phyloP scores from a whole-genome alignment of 1,284 basidiomycete genomes.

The Thecaphora thlaspeos region DNA sequence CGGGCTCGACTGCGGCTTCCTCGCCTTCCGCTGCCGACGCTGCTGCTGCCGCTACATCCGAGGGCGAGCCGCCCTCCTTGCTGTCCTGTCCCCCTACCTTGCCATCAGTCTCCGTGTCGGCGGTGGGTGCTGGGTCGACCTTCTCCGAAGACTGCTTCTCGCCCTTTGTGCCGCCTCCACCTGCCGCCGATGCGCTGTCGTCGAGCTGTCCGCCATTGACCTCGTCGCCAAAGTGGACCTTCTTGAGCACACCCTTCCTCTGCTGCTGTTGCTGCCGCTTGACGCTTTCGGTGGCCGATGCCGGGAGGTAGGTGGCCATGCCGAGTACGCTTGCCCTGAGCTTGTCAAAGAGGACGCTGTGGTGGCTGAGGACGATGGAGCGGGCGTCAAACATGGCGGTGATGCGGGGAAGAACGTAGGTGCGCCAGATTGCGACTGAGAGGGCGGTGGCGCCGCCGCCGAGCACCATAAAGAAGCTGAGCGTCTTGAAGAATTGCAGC shows the following conservation, averaged over 20 bases:
- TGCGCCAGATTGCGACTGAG: constrained; percentile 38
- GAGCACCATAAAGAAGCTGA: constrained; percentile 48
- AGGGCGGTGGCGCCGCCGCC: constrained; percentile 46
- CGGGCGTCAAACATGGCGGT: constrained; percentile 43
- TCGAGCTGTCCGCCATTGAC: constrained; percentile 7
- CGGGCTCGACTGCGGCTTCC: constrained; percentile 1
- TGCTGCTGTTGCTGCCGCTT: not conserved
- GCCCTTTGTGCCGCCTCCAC: constrained; percentile 3
- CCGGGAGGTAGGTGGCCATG: constrained; percentile 21
- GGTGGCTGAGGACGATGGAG: constrained; percentile 37
- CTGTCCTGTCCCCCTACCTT: constrained; percentile 6
- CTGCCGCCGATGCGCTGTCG: no score
- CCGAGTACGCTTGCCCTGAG: constrained; percentile 16
- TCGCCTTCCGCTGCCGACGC: constrained; percentile 12
- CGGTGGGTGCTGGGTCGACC: no score
- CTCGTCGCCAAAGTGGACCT: constrained; percentile 45
- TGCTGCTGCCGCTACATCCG: constrained; percentile 26
- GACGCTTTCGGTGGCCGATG: not conserved
- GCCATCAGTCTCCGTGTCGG: not conserved
- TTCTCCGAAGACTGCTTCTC: constrained; percentile 8
- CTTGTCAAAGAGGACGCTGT: constrained; percentile 35
- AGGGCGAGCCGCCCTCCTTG: constrained; percentile 2
- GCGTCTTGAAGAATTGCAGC: constrained; percentile 44
- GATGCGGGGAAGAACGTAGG: constrained; percentile 45
- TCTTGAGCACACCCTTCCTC: constrained; percentile 35